Percentiles rank a stretch among this genome's conserved stretches.
Conservation (phyloP, 1,284 basidiomycete species). For the Cutaneotrichosporon sp. region DNA sequence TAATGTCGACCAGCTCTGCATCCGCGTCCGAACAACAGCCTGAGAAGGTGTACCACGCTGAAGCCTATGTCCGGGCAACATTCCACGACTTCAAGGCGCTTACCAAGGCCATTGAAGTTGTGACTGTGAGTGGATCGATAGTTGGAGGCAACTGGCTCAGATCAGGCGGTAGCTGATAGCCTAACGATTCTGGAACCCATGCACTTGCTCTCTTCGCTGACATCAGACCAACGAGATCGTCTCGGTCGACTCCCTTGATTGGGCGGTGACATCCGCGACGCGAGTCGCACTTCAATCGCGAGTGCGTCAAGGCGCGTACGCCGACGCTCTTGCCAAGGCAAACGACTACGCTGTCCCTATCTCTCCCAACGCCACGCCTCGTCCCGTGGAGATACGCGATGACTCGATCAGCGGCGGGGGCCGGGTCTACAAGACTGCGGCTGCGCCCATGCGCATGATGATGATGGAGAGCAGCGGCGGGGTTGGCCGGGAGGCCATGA, state of each 20-base stretch:
- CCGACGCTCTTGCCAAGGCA: slow-evolving; percentile 12
- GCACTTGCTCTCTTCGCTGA: too few relatives aligned
- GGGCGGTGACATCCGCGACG: slow-evolving; percentile 2
- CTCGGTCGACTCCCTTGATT: slow-evolving; percentile 1
- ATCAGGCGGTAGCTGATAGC: too few relatives aligned
- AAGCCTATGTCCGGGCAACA: neutral
- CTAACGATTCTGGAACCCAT: too few relatives aligned
- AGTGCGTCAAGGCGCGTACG: slow-evolving; percentile 11
- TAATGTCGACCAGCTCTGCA: neutral
- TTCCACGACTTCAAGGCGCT: slow-evolving; percentile 17
- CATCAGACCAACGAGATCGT: neutral
- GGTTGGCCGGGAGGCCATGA: neutral
- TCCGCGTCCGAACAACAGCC: neutral
- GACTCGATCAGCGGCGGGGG: neutral
- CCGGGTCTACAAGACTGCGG: neutral
- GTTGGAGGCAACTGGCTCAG: too few relatives aligned
- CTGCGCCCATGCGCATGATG: neutral
- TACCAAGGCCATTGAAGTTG: neutral
- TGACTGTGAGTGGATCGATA: slow-evolving; percentile 12
- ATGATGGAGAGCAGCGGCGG: neutral
- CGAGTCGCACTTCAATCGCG: neutral
- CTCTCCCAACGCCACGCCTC: neutral
- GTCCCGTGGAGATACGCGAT: slow-evolving; percentile 8
- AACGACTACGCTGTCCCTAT: slow-evolving; percentile 9
- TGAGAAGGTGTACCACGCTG: slow-evolving; percentile 4